Conservation (phyloP, 2,329 filamentous ascomycete species). For the Pseudogymnoascus sp. region DNA sequence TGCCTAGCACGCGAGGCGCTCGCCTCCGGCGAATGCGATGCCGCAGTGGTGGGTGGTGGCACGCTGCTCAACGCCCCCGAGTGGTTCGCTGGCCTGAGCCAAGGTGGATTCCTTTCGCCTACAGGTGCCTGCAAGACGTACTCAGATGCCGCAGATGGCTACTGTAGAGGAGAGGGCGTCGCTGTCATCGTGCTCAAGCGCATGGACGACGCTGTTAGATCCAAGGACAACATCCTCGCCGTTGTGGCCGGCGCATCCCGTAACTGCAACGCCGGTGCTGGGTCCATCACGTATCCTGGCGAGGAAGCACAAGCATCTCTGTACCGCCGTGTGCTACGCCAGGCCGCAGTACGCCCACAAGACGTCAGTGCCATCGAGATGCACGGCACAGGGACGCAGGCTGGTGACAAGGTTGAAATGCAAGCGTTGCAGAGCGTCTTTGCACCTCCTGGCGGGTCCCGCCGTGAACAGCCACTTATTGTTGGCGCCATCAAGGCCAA, state of each 20-base stretch:
- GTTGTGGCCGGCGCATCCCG: conserved; percentile 52
- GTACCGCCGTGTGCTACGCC: conserved; percentile 58
- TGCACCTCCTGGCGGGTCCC: conserved; percentile 31
- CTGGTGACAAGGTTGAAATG: conserved; percentile 73
- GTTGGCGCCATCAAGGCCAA: conserved; percentile 12
- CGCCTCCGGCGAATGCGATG: conserved; percentile 70
- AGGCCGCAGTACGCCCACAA: conserved; percentile 60
- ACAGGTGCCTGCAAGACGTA: conserved; percentile 72
- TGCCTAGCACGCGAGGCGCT: conserved; percentile 65
- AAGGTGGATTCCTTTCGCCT: conserved; percentile 70
- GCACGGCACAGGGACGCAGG: conserved; percentile 79
- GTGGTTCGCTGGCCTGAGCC: conserved; percentile 66
- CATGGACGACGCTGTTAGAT: conserved; percentile 48
- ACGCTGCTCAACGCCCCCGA: conserved; percentile 75
- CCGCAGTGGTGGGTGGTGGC: conserved; percentile 68
- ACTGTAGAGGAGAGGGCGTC: conserved; percentile 43
- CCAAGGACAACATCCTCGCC: conserved; percentile 49
- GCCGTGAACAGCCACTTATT: background rate
- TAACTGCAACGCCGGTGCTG: conserved; percentile 63
- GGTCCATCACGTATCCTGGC: conserved; percentile 64
- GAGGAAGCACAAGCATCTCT: conserved; percentile 62
- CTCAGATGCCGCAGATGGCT: conserved; percentile 57
- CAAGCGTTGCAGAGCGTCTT: conserved; percentile 58
- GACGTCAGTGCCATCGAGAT: conserved; percentile 77
- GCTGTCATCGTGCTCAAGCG: conserved; percentile 42